Percentiles rank a stretch among this genome's conserved stretches.
Conservation (phyloP, 1,284 basidiomycete genomes). For the Ceratobasidium sp. region DNA sequence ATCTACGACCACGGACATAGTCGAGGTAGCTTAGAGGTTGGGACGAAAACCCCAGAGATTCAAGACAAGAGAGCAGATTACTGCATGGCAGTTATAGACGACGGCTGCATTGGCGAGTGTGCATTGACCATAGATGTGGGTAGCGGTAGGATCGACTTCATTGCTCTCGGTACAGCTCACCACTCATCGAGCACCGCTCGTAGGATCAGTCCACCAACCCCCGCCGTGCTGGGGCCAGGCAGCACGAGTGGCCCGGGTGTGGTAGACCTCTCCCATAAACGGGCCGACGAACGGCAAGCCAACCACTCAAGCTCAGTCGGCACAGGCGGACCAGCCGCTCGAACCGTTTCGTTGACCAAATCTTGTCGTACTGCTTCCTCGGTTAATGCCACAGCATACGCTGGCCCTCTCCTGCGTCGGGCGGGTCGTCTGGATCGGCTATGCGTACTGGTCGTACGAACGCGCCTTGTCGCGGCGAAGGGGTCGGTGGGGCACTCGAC, state of each 20-base stretch:
- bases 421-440: neutral
- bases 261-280: neutral
- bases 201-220: constrained; percentile 7
- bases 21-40: too few relatives aligned
- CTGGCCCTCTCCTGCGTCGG: neutral
- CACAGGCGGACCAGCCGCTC: constrained; percentile 19
- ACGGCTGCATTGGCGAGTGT: too few relatives aligned
- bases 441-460: neutral
- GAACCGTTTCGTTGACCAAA: neutral
- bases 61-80: too few relatives aligned
- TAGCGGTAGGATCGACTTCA: neutral
- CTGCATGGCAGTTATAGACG: too few relatives aligned
- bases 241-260: constrained; percentile 39
- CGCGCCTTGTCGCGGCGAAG: neutral
- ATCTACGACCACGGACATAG: too few relatives aligned
- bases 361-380: neutral
- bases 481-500: neutral
- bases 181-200: neutral
- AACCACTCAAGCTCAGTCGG: neutral
- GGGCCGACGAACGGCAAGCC: neutral
- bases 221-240: constrained; percentile 39
- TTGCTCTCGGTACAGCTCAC: neutral
- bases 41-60: too few relatives aligned
- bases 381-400: too few relatives aligned
- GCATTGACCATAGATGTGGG: neutral